Conservation (phyloP, 371 early-diverging fungal genomes). For the Lichtheimia ornata region DNA sequence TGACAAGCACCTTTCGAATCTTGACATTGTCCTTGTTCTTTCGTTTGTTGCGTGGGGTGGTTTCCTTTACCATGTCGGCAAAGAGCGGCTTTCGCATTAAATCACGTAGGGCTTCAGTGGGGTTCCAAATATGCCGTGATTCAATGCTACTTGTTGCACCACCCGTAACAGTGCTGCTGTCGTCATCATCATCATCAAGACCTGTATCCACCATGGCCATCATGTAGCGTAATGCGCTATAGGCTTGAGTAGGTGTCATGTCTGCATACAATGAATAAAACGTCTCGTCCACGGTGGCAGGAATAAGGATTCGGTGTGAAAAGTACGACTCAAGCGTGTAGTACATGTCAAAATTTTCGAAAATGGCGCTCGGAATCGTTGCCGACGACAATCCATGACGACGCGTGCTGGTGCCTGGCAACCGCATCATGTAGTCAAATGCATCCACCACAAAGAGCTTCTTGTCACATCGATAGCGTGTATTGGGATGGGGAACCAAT, state of each 20-base stretch:
- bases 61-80: not conserved
- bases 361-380: too few relatives aligned
- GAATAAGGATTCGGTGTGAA: not conserved
- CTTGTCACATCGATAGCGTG: too few relatives aligned
- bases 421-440: too few relatives aligned
- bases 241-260: not conserved
- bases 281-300: not conserved
- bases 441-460: too few relatives aligned
- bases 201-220: not conserved
- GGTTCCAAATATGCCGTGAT: constrained; percentile 32
- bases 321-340: constrained; percentile 10
- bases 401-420: too few relatives aligned
- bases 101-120: constrained; percentile 14
- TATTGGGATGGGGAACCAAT: too few relatives aligned
- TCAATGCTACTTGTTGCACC: constrained; percentile 18
- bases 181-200: too few relatives aligned
- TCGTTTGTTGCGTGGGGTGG: constrained; percentile 1
- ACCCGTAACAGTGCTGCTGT: constrained; percentile 22
- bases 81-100: constrained; percentile 9
- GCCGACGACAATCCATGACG: too few relatives aligned
- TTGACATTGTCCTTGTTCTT: not conserved
- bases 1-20: constrained; percentile 43
- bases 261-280: constrained; percentile 10
- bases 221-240: not conserved
- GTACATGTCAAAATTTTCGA: not conserved